These are phyloP conservation scores for Torulaspora globosa DNA, from an alignment of 1,139 yeast genomes.

Conservation along the genomic window DNA sequence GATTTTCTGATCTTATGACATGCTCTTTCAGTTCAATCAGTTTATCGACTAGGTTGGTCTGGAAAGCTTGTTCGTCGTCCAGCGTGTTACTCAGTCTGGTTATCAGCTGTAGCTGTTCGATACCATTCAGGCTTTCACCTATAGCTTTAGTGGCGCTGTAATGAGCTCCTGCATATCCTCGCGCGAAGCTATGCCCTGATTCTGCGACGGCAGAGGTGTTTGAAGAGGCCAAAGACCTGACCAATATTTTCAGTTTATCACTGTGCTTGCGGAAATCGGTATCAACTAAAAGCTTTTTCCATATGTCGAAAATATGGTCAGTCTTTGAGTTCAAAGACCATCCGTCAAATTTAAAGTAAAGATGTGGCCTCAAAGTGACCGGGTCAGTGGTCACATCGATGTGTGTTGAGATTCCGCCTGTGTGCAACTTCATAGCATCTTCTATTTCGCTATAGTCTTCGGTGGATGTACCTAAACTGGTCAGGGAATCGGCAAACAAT, in stretches of 20 bases:
- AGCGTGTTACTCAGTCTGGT: conserved; percentile 51
- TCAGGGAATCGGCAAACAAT: conserved; percentile 71
- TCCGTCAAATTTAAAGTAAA: conserved; percentile 60
- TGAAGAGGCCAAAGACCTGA: conserved; percentile 72
- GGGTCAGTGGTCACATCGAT: conserved; percentile 58
- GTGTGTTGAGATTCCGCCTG: conserved; percentile 77
- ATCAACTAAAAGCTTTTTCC: conserved; percentile 62
- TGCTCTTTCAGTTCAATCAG: conserved; percentile 52
- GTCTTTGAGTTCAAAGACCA: conserved; percentile 69
- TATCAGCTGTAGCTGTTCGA: conserved; percentile 70
- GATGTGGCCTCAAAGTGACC: conserved; percentile 33
- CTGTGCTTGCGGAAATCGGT: conserved; percentile 65
- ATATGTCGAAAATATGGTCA: conserved; percentile 54
- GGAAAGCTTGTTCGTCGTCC: conserved; percentile 55
- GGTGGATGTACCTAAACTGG: conserved; percentile 73
- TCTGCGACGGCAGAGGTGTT: conserved; percentile 78
- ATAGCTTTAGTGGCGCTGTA: conserved; percentile 59
- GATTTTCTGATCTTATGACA: conserved; percentile 41
- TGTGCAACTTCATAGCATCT: conserved; percentile 71
- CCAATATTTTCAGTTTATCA: conserved; percentile 67
- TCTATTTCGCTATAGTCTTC: conserved; percentile 78
- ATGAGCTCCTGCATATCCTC: conserved; percentile 60
- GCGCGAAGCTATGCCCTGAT: conserved; percentile 83
- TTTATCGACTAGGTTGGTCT: conserved; percentile 57
- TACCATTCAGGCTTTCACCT: conserved; percentile 63